A percentile compares a stretch with the other conserved stretches of the same genome.
These are phyloP conservation scores for Candida boleticola DNA, from an alignment of 805 yeast species.

Conservation along the genomic window DNA sequence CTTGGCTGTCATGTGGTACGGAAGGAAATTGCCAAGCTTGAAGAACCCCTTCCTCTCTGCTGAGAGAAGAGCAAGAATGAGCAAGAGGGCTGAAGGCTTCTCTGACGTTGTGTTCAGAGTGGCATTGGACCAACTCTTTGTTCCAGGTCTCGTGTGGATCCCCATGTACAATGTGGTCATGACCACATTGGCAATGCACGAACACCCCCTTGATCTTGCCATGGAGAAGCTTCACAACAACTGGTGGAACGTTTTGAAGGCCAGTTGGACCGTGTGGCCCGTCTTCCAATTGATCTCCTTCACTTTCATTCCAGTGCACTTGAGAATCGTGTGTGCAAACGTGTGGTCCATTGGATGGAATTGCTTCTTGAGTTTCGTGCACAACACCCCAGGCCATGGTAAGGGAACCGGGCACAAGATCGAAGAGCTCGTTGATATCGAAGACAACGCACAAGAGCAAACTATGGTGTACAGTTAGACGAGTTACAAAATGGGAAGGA, in stretches of 20 bases:
- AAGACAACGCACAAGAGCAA: constrained; percentile 32
- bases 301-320: constrained; percentile 38
- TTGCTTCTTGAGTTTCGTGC: constrained; percentile 44
- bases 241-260: constrained; percentile 41
- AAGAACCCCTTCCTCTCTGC: constrained; percentile 31
- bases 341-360: constrained; percentile 44
- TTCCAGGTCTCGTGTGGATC: constrained; percentile 40
- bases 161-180: constrained; percentile 41
- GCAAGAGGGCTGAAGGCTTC: constrained; percentile 12
- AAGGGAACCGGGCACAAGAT: constrained; percentile 33
- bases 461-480: constrained; percentile 30
- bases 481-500: too few relatives aligned
- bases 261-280: constrained; percentile 45
- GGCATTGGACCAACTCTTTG: constrained; percentile 33
- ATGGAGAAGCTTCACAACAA: constrained; percentile 31
- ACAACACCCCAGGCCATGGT: constrained; percentile 44
- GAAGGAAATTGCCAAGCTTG: constrained; percentile 34
- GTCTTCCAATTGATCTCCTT: constrained; percentile 36
- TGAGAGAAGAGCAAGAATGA: constrained; percentile 11
- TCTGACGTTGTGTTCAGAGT: constrained; percentile 24
- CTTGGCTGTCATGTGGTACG: constrained; percentile 37
- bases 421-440: constrained; percentile 40
- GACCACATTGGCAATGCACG: constrained; percentile 35
- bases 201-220: constrained; percentile 31
- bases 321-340: constrained; percentile 36